Percentiles rank a stretch among this genome's conserved stretches.
Conservation (phyloP, 257 asterid species). For the Verbascum thapsus region DNA sequence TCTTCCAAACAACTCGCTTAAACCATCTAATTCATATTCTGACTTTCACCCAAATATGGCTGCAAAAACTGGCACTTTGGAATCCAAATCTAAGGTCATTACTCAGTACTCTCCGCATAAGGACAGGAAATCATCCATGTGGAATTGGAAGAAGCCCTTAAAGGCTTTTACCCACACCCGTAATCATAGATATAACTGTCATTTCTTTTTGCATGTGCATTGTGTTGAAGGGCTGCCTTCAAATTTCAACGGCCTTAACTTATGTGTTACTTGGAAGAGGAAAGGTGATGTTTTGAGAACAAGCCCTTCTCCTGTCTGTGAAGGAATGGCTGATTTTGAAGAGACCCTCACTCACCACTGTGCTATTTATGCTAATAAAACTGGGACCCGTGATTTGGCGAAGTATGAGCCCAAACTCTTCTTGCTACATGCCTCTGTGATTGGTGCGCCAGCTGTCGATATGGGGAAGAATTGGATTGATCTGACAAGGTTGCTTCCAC, state of each 20-base stretch:
- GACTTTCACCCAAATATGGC: slow-evolving; percentile 30
- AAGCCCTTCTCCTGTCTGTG: slow-evolving; percentile 51
- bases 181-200: slow-evolving; percentile 58
- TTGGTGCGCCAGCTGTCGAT: slow-evolving; percentile 64
- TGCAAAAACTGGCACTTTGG: slow-evolving; percentile 31
- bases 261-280: slow-evolving; percentile 72
- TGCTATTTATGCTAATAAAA: slow-evolving; percentile 57
- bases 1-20: slow-evolving; percentile 45
- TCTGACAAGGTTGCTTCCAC: slow-evolving; percentile 85
- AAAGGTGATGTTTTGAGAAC: slow-evolving; percentile 56
- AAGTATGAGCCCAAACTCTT: slow-evolving; percentile 75
- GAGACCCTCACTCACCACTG: slow-evolving; percentile 79
- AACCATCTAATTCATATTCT: slow-evolving; percentile 44
- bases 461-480: slow-evolving; percentile 85
- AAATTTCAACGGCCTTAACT: slow-evolving; percentile 54
- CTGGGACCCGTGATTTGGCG: slow-evolving; percentile 49
- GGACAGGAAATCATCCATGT: slow-evolving; percentile 66
- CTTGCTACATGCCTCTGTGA: slow-evolving; percentile 56
- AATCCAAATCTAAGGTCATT: slow-evolving; percentile 34
- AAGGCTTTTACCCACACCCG: slow-evolving; percentile 64
- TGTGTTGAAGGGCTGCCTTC: slow-evolving; percentile 68
- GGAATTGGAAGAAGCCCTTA: slow-evolving; percentile 91
- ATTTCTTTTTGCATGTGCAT: slow-evolving; percentile 82
- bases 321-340: slow-evolving; percentile 68
- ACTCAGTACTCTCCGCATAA: slow-evolving; percentile 39